phyloP scores from a whole-genome alignment of 257 asterid species.

The Oldenlandia corymbosa region DNA sequence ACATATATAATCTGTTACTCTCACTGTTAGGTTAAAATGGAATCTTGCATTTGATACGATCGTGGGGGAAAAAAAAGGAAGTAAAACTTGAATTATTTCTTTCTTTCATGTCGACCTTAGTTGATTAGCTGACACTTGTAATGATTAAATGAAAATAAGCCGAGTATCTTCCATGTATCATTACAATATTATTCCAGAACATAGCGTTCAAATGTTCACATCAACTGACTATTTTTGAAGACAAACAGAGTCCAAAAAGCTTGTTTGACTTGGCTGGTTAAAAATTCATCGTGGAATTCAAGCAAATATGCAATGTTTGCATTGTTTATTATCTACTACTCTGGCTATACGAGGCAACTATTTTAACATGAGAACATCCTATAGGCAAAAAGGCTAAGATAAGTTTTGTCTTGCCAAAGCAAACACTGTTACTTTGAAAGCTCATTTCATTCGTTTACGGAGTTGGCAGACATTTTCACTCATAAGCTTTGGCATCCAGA shows the following conservation, averaged over 20 bases:
- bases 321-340: neutral
- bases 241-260: neutral
- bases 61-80: neutral
- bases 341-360: neutral
- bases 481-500: neutral
- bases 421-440: neutral
- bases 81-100: neutral
- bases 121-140: neutral
- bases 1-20: too few species aligned
- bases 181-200: constrained; percentile 6
- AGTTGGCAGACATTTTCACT: neutral
- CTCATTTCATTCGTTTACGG: neutral
- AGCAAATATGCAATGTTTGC: neutral
- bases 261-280: neutral
- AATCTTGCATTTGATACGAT: too few species aligned
- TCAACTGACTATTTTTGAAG: neutral
- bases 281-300: neutral
- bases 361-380: constrained; percentile 4
- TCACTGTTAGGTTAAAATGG: too few species aligned
- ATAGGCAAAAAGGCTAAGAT: neutral
- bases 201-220: neutral
- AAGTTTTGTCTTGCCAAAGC: neutral
- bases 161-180: neutral
- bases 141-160: too few species aligned
- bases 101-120: neutral